Percentiles rank a stretch among this genome's conserved stretches.
phyloP scores from a whole-genome alignment of 495 filamentous ascomycete species.

The Acidomyces sp. region DNA sequence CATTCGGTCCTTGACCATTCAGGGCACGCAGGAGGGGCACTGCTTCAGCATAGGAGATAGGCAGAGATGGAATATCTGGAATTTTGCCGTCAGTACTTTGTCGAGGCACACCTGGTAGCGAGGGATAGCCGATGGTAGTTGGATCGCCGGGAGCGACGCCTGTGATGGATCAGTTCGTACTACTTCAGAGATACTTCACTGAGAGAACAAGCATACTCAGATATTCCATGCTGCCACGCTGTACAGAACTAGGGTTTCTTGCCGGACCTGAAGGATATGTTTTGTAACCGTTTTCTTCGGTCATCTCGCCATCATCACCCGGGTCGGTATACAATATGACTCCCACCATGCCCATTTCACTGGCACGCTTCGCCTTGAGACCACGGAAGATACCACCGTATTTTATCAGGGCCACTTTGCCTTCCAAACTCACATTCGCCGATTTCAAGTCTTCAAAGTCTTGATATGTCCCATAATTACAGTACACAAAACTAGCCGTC shows the following conservation, averaged over 20 bases:
- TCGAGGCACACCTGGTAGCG: constrained; percentile 76
- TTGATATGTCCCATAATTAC: constrained; percentile 73
- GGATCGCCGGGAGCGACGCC: constrained; percentile 52
- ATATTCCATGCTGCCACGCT: constrained; percentile 82
- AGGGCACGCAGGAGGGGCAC: constrained; percentile 75
- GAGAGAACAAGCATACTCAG: constrained; percentile 44
- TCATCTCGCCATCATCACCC: constrained; percentile 71
- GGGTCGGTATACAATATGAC: constrained; percentile 79
- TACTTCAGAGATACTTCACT: background rate
- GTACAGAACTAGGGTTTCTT: constrained; percentile 75
- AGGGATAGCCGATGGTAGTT: constrained; percentile 89
- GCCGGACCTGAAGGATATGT: constrained; percentile 81
- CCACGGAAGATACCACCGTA: constrained; percentile 84
- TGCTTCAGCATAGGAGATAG: constrained; percentile 78
- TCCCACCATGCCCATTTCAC: constrained; percentile 85
- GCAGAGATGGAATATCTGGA: constrained; percentile 80
- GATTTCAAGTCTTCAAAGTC: constrained; percentile 76
- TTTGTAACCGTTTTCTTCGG: constrained; percentile 65
- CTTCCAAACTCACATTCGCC: constrained; percentile 60
- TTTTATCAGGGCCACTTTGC: constrained; percentile 76
- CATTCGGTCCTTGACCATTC: constrained; percentile 74
- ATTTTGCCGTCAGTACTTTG: constrained; percentile 52
- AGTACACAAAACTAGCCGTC: constrained; percentile 68
- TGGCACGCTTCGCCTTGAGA: constrained; percentile 82
- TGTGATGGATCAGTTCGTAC: constrained; percentile 18